These are phyloP conservation scores for Solanum medicagineum DNA, from an alignment of 257 asterid species.

Conservation along the genomic window DNA sequence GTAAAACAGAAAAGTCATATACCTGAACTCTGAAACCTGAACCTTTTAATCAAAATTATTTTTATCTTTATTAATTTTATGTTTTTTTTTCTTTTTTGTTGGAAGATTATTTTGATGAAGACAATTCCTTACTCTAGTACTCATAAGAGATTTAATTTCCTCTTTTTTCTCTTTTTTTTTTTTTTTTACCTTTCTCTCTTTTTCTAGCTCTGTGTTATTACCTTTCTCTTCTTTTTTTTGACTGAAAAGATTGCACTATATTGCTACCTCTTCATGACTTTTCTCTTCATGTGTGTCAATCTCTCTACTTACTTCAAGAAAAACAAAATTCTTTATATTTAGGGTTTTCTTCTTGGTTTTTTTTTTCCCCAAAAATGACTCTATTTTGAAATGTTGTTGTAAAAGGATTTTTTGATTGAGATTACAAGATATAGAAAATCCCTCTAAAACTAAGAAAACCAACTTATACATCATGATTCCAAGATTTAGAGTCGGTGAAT, in stretches of 20 bases:
- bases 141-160: neutral
- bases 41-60: constrained; percentile 2
- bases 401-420: neutral
- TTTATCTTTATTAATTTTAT: neutral
- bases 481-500: neutral
- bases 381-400: neutral
- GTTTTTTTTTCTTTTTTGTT: neutral
- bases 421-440: neutral
- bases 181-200: neutral
- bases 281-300: neutral
- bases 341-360: neutral
- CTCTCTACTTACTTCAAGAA: neutral
- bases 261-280: neutral
- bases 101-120: constrained; percentile 22
- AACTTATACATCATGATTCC: neutral
- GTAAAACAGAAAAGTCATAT: constrained; percentile 22
- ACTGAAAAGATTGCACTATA: neutral
- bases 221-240: neutral
- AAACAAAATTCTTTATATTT: neutral
- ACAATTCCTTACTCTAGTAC: constrained; percentile 13
- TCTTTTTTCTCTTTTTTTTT: neutral
- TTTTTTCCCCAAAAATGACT: neutral
- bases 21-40: neutral
- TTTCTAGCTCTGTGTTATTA: neutral
- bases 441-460: neutral